Conservation (phyloP, 371 early-diverging fungal genomes). For the Mucor sp. region DNA sequence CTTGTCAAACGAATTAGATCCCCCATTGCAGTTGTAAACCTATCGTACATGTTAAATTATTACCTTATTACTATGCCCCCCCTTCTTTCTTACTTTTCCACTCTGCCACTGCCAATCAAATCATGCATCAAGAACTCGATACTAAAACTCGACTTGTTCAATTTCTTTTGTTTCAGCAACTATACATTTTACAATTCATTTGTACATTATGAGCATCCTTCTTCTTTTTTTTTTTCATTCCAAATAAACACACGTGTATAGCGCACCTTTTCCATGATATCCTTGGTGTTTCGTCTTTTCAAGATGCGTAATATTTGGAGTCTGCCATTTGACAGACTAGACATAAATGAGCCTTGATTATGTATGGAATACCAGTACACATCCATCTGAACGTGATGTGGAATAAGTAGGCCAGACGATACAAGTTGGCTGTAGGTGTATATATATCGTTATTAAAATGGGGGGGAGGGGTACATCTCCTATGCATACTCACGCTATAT, state of each 20-base stretch:
- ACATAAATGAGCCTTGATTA: conserved; percentile 27
- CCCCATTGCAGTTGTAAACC: conserved; percentile 19
- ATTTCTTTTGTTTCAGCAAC: conserved; percentile 22
- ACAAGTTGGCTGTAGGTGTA: conserved; percentile 21
- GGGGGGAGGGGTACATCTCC: too few species aligned
- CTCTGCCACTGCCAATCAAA: conserved; percentile 30
- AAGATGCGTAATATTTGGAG: conserved; percentile 19
- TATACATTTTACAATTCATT: conserved; percentile 6
- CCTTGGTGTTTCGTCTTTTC: conserved; percentile 22
- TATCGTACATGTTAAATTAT: conserved; percentile 1
- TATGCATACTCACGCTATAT: conserved; percentile 13
- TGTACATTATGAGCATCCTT: conserved; percentile 2
- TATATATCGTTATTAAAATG: not conserved
- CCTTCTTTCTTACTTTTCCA: conserved; percentile 21
- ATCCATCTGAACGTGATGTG: conserved; percentile 16
- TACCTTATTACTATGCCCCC: conserved; percentile 2
- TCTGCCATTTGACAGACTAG: conserved; percentile 19
- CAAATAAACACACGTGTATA: not conserved
- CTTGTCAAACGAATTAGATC: conserved; percentile 20
- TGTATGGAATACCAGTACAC: conserved; percentile 23
- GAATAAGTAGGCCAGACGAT: conserved; percentile 14
- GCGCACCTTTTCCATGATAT: conserved; percentile 25
- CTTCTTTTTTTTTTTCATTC: not conserved
- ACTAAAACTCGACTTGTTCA: conserved; percentile 18
- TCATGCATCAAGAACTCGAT: conserved; percentile 29